Evolutionary conservation across 148 eudicot genomes (phyloP).

Genomic region (Talinum fruticosum): DNA sequence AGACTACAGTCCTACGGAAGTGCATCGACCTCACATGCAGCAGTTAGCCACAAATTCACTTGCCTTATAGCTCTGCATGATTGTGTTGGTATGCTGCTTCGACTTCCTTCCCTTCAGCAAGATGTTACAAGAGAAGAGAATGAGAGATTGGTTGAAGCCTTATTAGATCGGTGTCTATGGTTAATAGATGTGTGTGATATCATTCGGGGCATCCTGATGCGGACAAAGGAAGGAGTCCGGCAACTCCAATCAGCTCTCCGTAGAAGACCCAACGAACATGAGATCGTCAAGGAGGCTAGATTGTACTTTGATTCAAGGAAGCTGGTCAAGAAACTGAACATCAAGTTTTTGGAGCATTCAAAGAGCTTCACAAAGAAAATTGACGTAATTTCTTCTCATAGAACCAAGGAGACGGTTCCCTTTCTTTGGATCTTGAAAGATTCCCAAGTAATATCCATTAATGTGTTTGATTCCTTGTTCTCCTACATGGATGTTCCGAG

Average conservation of each 20-base stretch:
- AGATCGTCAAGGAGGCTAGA: background rate
- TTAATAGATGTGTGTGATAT: slow-evolving; percentile 28
- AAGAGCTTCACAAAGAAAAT: background rate
- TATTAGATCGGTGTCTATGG: slow-evolving; percentile 27
- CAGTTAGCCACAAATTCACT: slow-evolving; percentile 10
- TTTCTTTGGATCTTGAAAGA: slow-evolving; percentile 11
- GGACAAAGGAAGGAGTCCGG: slow-evolving; percentile 22
- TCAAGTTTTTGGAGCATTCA: slow-evolving; percentile 11
- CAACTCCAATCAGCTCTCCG: slow-evolving; percentile 24
- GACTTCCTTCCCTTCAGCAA: background rate
- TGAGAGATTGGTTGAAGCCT: background rate
- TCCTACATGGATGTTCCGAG: slow-evolving; percentile 7
- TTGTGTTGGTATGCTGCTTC: slow-evolving; percentile 4
- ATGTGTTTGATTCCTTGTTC: slow-evolving; percentile 21
- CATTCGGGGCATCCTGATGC: slow-evolving; percentile 22
- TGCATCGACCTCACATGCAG: background rate
- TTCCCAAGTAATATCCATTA: slow-evolving; percentile 20
- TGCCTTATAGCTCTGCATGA: slow-evolving; percentile 1
- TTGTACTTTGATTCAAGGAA: slow-evolving; percentile 23
- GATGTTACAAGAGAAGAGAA: slow-evolving; percentile 2
- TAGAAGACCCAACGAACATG: slow-evolving; percentile 12
- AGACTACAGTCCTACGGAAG: background rate
- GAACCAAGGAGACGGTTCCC: background rate
- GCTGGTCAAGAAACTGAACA: slow-evolving; percentile 13
- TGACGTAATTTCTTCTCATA: background rate